Percentiles rank a stretch among this genome's conserved stretches.
These are phyloP conservation scores for Phytophthora hybrid DNA, from an alignment of 352 stramenopile genomes.

Conservation along the genomic window DNA sequence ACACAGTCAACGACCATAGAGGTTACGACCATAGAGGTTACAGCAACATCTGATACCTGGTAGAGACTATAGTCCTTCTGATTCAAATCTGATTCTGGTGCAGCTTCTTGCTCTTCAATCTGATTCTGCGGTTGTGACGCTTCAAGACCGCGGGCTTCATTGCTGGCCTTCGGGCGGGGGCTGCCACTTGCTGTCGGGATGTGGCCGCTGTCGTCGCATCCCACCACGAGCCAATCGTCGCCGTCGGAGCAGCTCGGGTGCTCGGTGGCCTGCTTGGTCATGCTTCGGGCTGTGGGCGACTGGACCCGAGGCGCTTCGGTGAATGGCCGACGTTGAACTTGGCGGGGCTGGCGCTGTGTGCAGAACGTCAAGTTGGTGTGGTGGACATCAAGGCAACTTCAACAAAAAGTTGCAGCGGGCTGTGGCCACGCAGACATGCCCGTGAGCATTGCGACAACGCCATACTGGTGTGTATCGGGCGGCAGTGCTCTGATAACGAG, in stretches of 20 bases:
- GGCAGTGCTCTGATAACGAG: too few relatives aligned
- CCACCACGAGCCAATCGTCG: constrained; percentile 40
- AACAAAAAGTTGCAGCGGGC: neutral
- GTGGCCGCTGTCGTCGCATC: constrained; percentile 14
- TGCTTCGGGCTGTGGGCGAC: neutral
- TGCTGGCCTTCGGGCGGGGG: neutral
- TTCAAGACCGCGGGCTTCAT: constrained; percentile 18
- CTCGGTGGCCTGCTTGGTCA: constrained; percentile 15
- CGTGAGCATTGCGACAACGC: too few relatives aligned
- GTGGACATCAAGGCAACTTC: neutral
- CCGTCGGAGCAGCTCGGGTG: constrained; percentile 13
- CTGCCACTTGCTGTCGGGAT: neutral
- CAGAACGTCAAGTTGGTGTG: constrained; percentile 21
- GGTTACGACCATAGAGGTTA: too few relatives aligned
- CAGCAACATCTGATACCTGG: constrained; percentile 20
- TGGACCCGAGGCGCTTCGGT: constrained; percentile 8
- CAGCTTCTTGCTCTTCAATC: constrained; percentile 3
- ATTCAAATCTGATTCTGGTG: constrained; percentile 23
- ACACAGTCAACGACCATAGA: neutral
- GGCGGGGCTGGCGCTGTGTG: neutral
- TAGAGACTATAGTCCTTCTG: constrained; percentile 15
- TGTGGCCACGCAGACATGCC: too few relatives aligned
- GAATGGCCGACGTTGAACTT: constrained; percentile 39
- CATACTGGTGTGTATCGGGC: too few relatives aligned
- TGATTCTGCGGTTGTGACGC: constrained; percentile 29